Evolutionary conservation across 305 asterid genomes (phyloP).

Genomic region (Fraxinus sp.): DNA sequence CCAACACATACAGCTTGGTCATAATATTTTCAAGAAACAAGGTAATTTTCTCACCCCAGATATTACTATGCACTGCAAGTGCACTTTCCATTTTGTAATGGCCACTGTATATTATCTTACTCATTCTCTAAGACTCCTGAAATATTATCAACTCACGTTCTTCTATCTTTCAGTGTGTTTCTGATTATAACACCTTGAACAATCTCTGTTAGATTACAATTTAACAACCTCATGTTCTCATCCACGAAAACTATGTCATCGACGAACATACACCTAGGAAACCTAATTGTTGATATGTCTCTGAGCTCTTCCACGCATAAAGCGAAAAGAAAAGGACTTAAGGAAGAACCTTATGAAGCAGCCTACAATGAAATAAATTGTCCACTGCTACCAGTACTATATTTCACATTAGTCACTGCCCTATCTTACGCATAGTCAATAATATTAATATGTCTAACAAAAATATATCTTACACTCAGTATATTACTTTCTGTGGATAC

Average conservation of each 20-base stretch:
- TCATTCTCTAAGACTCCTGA: conserved; percentile 6
- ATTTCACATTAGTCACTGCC: not conserved
- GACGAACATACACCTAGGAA: not conserved
- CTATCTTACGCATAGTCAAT: not conserved
- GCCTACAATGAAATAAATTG: not conserved
- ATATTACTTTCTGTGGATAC: not conserved
- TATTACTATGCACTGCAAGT: not conserved
- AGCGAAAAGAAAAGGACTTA: not conserved
- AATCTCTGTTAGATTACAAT: not conserved
- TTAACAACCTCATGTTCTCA: not conserved
- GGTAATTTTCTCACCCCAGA: conserved; percentile 36
- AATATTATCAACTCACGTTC: not conserved
- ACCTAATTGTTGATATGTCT: not conserved
- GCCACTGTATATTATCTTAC: not conserved
- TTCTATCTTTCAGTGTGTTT: not conserved
- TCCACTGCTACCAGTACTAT: not conserved
- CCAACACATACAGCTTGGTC: conserved; percentile 76
- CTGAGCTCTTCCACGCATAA: not conserved
- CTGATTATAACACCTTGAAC: not conserved
- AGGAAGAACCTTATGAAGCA: not conserved
- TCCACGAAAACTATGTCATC: not conserved
- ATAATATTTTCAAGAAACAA: conserved; percentile 65
- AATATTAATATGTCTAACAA: not conserved
- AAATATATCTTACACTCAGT: not conserved
- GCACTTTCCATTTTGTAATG: conserved; percentile 14